A percentile compares a stretch with the other conserved stretches of the same genome.
phyloP scores from a whole-genome alignment of 768 basidiomycete species.

The Fibroporia radiculosa region DNA sequence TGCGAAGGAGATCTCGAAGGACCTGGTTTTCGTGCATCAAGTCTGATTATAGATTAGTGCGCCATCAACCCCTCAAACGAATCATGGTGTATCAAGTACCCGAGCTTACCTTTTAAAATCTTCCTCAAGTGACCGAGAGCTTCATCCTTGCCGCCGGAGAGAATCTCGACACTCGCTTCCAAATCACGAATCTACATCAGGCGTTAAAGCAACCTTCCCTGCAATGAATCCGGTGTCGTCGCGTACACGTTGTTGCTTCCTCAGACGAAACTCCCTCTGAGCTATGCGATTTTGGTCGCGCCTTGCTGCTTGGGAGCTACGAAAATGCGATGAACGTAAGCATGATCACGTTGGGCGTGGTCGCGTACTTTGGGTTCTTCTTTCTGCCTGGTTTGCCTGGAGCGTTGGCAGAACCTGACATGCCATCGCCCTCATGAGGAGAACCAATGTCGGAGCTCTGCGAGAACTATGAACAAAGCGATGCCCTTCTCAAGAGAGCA shows the following conservation, averaged over 20 bases:
- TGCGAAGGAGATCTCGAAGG: conserved; percentile 71
- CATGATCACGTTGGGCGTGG: conserved; percentile 20
- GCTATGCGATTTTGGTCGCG: conserved; percentile 90
- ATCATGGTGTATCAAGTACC: neutral
- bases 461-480: conserved; percentile 1
- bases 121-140: conserved; percentile 76
- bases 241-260: conserved; percentile 81
- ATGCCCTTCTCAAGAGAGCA: neutral
- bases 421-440: conserved; percentile 19
- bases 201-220: neutral
- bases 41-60: conserved; percentile 34
- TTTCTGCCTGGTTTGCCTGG: conserved; percentile 65
- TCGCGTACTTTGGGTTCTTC: conserved; percentile 74
- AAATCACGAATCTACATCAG: conserved; percentile 78
- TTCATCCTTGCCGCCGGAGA: conserved; percentile 90
- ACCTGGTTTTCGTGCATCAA: conserved; percentile 87
- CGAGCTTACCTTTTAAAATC: conserved; percentile 57
- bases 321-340: conserved; percentile 19
- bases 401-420: conserved; percentile 8
- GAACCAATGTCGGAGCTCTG: conserved; percentile 70
- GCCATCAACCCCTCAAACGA: neutral
- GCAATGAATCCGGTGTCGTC: neutral
- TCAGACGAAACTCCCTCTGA: conserved; percentile 84
- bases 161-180: conserved; percentile 89
- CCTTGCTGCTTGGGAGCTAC: conserved; percentile 79